Base-by-base conservation (phyloP, 495 filamentous ascomycete species). In the Penicillium subrubescens region DNA sequence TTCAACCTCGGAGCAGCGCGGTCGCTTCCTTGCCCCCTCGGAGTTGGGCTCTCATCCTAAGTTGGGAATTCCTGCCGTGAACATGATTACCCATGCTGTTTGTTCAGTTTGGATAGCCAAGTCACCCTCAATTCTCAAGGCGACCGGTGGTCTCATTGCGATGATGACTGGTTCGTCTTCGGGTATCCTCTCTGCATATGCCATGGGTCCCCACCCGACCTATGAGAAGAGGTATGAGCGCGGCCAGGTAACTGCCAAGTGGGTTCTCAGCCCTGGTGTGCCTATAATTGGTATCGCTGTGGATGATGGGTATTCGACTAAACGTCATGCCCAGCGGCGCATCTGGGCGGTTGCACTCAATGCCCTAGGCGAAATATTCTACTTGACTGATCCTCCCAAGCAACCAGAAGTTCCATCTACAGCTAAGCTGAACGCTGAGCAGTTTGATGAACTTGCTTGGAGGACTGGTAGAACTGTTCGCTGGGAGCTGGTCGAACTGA, bases 81-180 rank as follows among this genome's bases (percentile, higher is more conserved):
- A 88, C 11, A 79, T 73, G 55, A 77, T 81, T 37, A 76, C 74
- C 1, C 88, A 92, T 39, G 84, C 88, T 8, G 79, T 93, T 46
- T 91, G 88, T 68, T 84, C 87, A 21, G 87, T 97, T 7, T 99
- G 96, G 96, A 93, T 98, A 69, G 92, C 94, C 2, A 98, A 98
- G 71, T 89, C 90, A 1, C 71, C 85, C 3, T 79, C 83, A 34
- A 81, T 97, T 27, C 87, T 90, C 17, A 84, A 86, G 50, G 81
- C 87, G 62, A 93, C 93, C 0, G 84, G 92, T 50, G 92, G 92
- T 2, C 80, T 94, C 65, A 70, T 95, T 46, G 95, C 92, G 0
- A 90, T 97, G 65, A 71, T 98, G 69, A 84, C 88, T 60, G 95
- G 95, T 5, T 95, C 94, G 10, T 91, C 94, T 14, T 84, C 89